These are phyloP conservation scores for Avena insularis DNA, from an alignment of 176 grass and related monocot species.

Conservation along the genomic window DNA sequence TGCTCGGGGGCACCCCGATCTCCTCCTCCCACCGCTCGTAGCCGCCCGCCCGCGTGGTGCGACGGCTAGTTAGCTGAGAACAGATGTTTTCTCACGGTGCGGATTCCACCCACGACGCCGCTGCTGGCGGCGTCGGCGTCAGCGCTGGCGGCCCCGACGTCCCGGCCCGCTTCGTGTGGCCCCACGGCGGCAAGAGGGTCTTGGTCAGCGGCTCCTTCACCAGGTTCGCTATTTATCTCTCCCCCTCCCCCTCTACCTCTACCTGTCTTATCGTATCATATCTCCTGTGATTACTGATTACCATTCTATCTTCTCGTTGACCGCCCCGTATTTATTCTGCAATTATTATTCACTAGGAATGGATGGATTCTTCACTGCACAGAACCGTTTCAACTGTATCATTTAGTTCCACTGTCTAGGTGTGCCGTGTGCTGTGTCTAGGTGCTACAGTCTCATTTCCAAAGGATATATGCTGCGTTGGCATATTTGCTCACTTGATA, in stretches of 20 bases:
- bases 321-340: background rate
- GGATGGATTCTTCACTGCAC: background rate
- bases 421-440: background rate
- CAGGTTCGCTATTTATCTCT: conserved; percentile 42
- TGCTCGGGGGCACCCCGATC: conserved; percentile 39
- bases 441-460: background rate
- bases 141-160: conserved; percentile 40
- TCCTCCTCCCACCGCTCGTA: background rate
- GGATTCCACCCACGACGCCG: conserved; percentile 61
- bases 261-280: background rate
- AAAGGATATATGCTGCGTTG: background rate
- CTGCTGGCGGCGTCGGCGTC: conserved; percentile 41
- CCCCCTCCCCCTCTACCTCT: background rate
- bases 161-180: conserved; percentile 78
- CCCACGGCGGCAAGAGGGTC: conserved; percentile 90
- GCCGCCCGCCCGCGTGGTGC: background rate
- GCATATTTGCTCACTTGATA: background rate
- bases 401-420: background rate
- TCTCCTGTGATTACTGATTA: background rate
- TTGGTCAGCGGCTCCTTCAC: conserved; percentile 84
- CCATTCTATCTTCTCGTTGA: background rate
- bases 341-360: background rate
- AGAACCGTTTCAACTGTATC: background rate
- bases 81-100: conserved; percentile 77
- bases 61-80: background rate